Base-by-base conservation (phyloP, 805 yeast species). In the Jamesozyma jinghongensis region DNA sequence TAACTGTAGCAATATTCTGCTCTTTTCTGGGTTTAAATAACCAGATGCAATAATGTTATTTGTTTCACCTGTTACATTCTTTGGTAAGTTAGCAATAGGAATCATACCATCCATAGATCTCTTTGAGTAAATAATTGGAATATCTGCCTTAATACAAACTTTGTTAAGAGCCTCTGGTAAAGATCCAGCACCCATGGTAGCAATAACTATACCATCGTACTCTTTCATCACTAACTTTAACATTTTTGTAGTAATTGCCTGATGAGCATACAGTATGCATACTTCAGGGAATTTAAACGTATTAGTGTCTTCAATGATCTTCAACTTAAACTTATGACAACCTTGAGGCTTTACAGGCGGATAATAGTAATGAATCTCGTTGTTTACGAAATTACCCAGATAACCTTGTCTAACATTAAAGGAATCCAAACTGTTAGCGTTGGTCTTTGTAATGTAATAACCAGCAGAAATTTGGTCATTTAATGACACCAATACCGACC, bases 101-200 rank as follows among this genome's bases (percentile, higher is more conserved):
- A 80, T 80, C 75, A 76, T 75, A 11, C 86, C 86, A 54, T 79
- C 84, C 69, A 74, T 75, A 7, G 84, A 70, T 53, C 85, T 68
- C 52, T 79, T 78, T 27, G 84, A 77, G 53, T 75, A 79, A 1
- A 80, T 67, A 1, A 79, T 67, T 1, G 85, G 85, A 22, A 76
- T 63, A 16, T 60, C 51, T 37, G 65, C 54, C 7, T 51, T 43
- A 67, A 68, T 17, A 66, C 63, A 53, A n/a, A 61, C 58, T 33
- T 65, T 63, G 46, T 73, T 74, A 2, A 79, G 73, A 13, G 54
- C 61, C 4, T 69, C 73, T 19, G 76, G 67, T 59, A 79, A 57
- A 2, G 82, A 75, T 1, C 86, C 86, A 1, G 85, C 83, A 29
- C 86, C 86, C 71, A 79, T 73, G 2, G 83, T 75, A 0, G 85